These are phyloP conservation scores for Chlorella sp. DNA, from an alignment of 139 green algal genomes.

Conservation along the genomic window DNA sequence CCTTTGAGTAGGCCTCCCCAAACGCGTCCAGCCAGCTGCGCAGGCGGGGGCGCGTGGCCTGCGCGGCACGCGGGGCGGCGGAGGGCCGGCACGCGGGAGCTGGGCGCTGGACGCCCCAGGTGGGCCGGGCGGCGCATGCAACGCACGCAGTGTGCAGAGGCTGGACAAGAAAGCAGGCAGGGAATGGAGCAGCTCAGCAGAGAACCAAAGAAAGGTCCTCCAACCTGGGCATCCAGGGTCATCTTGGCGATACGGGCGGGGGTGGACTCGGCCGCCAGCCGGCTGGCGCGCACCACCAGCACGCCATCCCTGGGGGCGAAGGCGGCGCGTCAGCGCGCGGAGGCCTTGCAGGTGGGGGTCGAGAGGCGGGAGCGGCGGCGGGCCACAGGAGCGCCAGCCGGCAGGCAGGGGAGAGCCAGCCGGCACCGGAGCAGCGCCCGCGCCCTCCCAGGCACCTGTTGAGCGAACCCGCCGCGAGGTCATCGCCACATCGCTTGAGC, in stretches of 20 bases:
- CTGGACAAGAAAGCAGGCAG: neutral
- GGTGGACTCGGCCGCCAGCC: slow-evolving; percentile 62
- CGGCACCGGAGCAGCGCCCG: too few species aligned
- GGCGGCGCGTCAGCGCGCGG: too few species aligned
- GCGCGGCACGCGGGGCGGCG: neutral
- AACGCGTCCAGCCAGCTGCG: slow-evolving; percentile 67
- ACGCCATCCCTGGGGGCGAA: slow-evolving; percentile 69
- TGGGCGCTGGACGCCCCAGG: neutral
- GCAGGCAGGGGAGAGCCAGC: too few species aligned
- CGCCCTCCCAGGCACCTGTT: too few species aligned
- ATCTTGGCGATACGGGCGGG: slow-evolving; percentile 82
- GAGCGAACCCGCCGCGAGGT: slow-evolving; percentile 28
- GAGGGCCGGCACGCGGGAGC: neutral
- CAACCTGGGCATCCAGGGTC: slow-evolving; percentile 70
- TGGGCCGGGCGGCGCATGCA: neutral
- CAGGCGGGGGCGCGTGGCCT: slow-evolving; percentile 64
- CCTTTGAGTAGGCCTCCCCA: slow-evolving; percentile 68
- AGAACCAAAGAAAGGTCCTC: too few species aligned
- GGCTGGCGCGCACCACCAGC: slow-evolving; percentile 67
- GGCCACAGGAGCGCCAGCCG: too few species aligned
- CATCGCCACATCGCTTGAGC: slow-evolving; percentile 18
- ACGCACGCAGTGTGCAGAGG: neutral
- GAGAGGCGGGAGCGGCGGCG: too few species aligned
- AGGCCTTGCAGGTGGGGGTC: too few species aligned
- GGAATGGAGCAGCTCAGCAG: neutral